Evolutionary conservation across 2,329 filamentous ascomycete genomes (phyloP).

Genomic region (Cytospora leucostoma): DNA sequence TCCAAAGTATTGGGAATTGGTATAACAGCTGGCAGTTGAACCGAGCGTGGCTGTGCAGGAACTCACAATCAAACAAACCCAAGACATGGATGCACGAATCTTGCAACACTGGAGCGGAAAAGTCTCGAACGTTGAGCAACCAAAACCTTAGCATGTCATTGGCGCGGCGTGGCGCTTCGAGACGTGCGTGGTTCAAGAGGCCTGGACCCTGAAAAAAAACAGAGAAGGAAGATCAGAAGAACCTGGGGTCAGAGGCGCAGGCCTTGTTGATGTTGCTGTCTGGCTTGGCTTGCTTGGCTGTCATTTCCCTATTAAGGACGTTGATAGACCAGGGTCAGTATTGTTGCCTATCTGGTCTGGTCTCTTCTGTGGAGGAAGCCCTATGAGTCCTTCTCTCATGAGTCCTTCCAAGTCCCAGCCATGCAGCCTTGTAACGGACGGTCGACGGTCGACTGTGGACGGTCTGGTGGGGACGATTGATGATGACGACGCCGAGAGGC

Average conservation of each 20-base stretch:
- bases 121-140: not conserved
- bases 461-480: not conserved
- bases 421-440: not conserved
- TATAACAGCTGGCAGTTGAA: conserved; percentile 10
- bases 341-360: conserved; percentile 15
- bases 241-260: not conserved
- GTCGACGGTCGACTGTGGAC: conserved; percentile 6
- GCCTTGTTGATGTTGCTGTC: not conserved
- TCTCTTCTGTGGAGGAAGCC: not conserved
- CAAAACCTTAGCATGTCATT: conserved; percentile 16
- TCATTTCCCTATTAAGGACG: not conserved
- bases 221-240: not conserved
- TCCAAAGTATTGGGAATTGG: conserved; percentile 12
- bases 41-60: conserved; percentile 28
- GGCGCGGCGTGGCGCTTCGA: conserved; percentile 18
- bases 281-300: not conserved
- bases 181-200: not conserved
- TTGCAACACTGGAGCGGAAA: conserved; percentile 5
- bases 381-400: not conserved
- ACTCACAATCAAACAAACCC: conserved; percentile 22
- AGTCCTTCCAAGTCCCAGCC: not conserved
- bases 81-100: conserved; percentile 21
- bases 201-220: conserved; percentile 10
- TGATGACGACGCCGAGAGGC: not conserved
- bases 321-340: conserved; percentile 4